Evolutionary conservation across 345 rosid species (phyloP), one percentile per base, ranked within the genome.

Genomic region (Linum trigynum): DNA sequence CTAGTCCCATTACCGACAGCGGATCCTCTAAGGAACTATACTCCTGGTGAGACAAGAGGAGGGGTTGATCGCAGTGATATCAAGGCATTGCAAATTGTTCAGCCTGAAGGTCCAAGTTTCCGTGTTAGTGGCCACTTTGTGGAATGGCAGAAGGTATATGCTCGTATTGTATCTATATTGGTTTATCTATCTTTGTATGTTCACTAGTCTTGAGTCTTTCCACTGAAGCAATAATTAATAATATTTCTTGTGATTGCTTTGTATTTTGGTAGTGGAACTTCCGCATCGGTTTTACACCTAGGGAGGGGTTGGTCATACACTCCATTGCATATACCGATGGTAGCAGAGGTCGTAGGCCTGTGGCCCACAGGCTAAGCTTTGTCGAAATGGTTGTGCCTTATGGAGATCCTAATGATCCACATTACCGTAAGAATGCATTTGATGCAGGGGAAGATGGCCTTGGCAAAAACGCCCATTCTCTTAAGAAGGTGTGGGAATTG

Each of bases 401-500:
- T 77, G 97, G 97, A 7, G 97, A 91, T 80, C 97, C 97, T 36
- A 88, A 88, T 73, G 97, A 86, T 56, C 97, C 97, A 50, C 97
- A 91, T 72, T 91, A 88, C 78, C 74, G 91, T 67, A 91, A 91
- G 65, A 91, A 88, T 78, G 97, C 97, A n/a, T 91, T 91, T 62
- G 96, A 91, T 83, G 97, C 97, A 0, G 97, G 96, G 70, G 96
- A 91, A 78, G 97, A 91, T 72, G 97, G 97, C 62, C 92, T 91
- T 48, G 96, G 96, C 40, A 91, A 91, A 80, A 91, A 88, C 57
- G 96, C 97, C 9, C 97, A 91, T 77, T 86, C 97, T n/a, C 94
- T 91, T 71, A 91, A 88, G 77, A 88, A 83, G 88, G 97, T 91
- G 57, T 59, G 75, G 4, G 2, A 55, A 32, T 36, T 39, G 23